phyloP scores from a whole-genome alignment of 768 basidiomycete species.

The Amylocystis lapponica region DNA sequence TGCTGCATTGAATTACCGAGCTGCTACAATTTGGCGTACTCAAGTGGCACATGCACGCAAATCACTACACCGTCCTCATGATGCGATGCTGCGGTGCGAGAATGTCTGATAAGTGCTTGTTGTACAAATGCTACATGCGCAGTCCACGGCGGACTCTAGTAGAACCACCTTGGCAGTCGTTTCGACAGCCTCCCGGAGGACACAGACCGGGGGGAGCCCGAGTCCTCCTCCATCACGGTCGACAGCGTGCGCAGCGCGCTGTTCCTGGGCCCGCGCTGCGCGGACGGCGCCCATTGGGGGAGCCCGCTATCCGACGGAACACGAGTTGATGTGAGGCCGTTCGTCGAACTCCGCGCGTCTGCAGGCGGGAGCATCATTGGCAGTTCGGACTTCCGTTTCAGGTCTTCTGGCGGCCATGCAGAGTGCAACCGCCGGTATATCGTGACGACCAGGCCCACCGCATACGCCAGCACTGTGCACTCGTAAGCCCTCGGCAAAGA shows the following conservation, averaged over 20 bases:
- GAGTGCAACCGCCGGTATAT: constrained; percentile 30
- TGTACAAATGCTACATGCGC: too few species aligned
- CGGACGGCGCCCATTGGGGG: background rate
- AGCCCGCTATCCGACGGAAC: background rate
- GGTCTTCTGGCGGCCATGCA: constrained; percentile 5
- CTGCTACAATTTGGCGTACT: too few species aligned
- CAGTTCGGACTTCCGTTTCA: constrained; percentile 13
- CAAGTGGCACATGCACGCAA: too few species aligned
- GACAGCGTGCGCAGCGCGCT: too few species aligned
- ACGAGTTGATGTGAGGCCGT: too few species aligned
- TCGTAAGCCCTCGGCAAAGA: too few species aligned
- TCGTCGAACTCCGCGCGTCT: background rate
- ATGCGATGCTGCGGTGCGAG: too few species aligned
- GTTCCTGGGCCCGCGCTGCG: background rate
- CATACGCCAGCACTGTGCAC: constrained; percentile 41
- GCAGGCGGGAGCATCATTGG: constrained; percentile 13
- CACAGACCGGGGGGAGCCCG: constrained; percentile 3
- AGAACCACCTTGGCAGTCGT: constrained; percentile 14
- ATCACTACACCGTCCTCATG: too few species aligned
- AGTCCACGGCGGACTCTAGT: too few species aligned
- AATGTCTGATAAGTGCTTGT: too few species aligned
- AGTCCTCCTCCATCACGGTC: too few species aligned
- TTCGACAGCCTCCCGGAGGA: constrained; percentile 20
- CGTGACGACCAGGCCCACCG: constrained; percentile 21
- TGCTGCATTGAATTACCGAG: too few species aligned